Percentiles rank a stretch among this genome's conserved stretches.
Conservation (phyloP, 176 grass and related monocot genomes). For the Melocanna baccifera region DNA sequence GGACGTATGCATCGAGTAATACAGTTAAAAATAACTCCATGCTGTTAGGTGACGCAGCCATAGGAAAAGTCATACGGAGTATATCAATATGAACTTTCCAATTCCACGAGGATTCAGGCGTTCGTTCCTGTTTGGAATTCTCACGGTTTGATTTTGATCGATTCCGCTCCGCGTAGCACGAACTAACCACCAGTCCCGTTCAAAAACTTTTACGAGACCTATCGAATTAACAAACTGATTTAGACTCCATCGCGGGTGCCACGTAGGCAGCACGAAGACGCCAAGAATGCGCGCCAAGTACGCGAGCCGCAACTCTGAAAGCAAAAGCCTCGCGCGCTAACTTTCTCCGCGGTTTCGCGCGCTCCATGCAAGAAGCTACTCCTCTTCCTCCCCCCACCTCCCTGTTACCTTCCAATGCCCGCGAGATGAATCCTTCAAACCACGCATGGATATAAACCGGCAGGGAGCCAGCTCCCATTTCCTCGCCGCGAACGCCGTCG, state of each 20-base stretch:
- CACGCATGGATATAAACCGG: slow-evolving; percentile 36
- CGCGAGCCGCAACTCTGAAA: neutral
- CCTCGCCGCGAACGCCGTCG: neutral
- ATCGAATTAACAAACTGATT: neutral
- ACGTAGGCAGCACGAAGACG: slow-evolving; percentile 42
- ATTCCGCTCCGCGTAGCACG: neutral
- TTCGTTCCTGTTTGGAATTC: neutral
- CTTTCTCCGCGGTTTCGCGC: slow-evolving; percentile 53
- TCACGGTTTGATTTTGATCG: neutral
- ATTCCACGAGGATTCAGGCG: slow-evolving; percentile 4
- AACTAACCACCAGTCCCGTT: neutral
- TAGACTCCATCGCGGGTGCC: neutral
- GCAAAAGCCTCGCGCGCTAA: neutral
- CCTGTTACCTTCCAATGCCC: slow-evolving; percentile 5
- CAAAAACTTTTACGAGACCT: slow-evolving; percentile 21
- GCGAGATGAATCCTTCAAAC: neutral
- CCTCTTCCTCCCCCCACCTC: slow-evolving; percentile 36
- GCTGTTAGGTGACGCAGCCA: neutral
- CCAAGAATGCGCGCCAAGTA: slow-evolving; percentile 42
- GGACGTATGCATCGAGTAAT: no score
- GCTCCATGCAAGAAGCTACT: slow-evolving; percentile 34
- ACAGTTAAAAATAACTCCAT: no score
- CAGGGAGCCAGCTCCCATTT: neutral
- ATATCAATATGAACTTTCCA: neutral
- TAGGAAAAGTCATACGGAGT: neutral